Evolutionary conservation across 2,329 filamentous ascomycete genomes (phyloP).

Genomic region (Aspergillus proliferans): DNA sequence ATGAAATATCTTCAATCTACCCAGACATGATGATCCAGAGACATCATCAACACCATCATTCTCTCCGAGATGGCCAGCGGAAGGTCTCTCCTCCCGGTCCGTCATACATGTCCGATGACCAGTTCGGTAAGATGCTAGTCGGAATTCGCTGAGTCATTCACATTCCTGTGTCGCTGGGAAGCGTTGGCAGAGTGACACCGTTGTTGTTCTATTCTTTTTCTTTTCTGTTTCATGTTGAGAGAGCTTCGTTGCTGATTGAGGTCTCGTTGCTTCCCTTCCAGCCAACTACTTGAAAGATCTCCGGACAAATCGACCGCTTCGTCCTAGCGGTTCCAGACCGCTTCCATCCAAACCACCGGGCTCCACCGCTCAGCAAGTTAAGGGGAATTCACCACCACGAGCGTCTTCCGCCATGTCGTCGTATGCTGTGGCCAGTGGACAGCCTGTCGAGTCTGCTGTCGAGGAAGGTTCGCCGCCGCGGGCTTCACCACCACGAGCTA

Average conservation of each 20-base stretch:
- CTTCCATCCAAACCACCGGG: conserved; percentile 45
- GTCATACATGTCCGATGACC: conserved; percentile 41
- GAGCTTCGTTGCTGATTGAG: conserved; percentile 8
- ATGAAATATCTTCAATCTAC: neutral
- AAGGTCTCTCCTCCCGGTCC: conserved; percentile 44
- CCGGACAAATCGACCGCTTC: conserved; percentile 50
- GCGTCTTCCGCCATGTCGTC: conserved; percentile 40
- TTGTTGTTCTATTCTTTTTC: conserved; percentile 2
- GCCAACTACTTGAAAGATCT: conserved; percentile 56
- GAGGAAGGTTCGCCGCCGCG: conserved; percentile 25
- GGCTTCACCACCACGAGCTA: conserved; percentile 24
- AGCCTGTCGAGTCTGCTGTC: conserved; percentile 11
- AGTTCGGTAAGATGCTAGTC: conserved; percentile 36
- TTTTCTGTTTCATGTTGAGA: neutral
- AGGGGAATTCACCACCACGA: conserved; percentile 32
- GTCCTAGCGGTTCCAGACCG: conserved; percentile 57
- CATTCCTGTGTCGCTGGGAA: conserved; percentile 12
- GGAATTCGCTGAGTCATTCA: conserved; percentile 11
- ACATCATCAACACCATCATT: conserved; percentile 21
- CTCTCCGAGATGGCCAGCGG: conserved; percentile 26
- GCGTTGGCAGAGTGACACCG: conserved; percentile 14
- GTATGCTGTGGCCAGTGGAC: conserved; percentile 18
- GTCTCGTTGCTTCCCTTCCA: conserved; percentile 20
- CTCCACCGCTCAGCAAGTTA: conserved; percentile 15
- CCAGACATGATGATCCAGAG: conserved; percentile 33